phyloP scores from a whole-genome alignment of 805 yeast species.

The Nakazawaea holstii region DNA sequence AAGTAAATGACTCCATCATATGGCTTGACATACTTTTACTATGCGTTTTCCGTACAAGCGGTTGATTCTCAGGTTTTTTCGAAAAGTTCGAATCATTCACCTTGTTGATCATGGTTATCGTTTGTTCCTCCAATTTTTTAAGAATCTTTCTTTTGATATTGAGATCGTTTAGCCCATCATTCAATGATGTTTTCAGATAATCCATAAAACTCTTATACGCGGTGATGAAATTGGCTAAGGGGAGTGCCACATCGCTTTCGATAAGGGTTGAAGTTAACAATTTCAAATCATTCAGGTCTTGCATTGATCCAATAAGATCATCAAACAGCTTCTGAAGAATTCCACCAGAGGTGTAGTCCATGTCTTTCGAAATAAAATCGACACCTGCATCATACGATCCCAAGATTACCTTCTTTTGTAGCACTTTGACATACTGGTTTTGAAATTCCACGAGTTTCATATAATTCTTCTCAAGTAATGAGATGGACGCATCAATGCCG shows the following conservation, averaged over 20 bases:
- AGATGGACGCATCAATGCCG: conserved; percentile 1
- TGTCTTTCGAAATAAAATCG: not conserved
- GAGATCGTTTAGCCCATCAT: not conserved
- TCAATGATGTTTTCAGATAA: not conserved
- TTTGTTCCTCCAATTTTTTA: conserved; percentile 28
- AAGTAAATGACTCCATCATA: not conserved
- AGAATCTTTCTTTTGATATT: conserved; percentile 21
- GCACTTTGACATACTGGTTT: not conserved
- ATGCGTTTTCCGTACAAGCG: not conserved
- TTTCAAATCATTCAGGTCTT: not conserved
- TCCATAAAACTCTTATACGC: conserved; percentile 4
- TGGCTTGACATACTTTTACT: not conserved
- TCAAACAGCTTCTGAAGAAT: not conserved
- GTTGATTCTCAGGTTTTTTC: conserved; percentile 17
- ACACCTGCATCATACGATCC: not conserved
- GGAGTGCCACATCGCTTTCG: conserved; percentile 2
- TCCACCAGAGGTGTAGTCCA: not conserved
- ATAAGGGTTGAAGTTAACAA: conserved; percentile 1
- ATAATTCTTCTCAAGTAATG: not conserved
- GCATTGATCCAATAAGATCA: not conserved
- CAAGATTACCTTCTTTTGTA: not conserved
- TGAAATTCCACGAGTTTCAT: not conserved
- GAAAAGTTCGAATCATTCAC: not conserved
- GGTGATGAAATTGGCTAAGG: conserved; percentile 1
- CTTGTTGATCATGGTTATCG: not conserved